These are phyloP conservation scores for Crithidia bombi DNA, from an alignment of 208 protist species.

Conservation along the genomic window DNA sequence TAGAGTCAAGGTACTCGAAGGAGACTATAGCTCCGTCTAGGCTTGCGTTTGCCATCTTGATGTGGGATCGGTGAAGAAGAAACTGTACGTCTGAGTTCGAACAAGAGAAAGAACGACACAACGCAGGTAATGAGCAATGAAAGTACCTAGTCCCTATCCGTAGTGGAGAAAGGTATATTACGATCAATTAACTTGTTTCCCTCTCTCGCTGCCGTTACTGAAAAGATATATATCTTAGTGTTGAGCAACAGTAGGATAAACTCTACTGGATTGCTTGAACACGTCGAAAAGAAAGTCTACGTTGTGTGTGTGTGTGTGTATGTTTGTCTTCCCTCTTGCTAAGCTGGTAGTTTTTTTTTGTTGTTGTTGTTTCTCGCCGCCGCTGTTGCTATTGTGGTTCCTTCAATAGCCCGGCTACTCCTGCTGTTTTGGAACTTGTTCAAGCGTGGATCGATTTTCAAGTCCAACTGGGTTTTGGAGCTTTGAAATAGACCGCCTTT, in stretches of 20 bases:
- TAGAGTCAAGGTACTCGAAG: constrained; percentile 32
- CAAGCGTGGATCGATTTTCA: too few relatives aligned
- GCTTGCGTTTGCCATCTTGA: constrained; percentile 1
- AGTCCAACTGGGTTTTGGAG: too few relatives aligned
- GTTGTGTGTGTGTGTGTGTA: neutral
- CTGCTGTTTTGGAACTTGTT: too few relatives aligned
- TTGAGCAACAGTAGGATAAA: neutral
- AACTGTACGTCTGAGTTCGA: neutral
- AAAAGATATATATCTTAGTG: neutral
- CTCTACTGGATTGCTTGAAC: neutral
- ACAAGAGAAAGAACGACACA: neutral
- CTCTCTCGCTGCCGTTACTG: neutral
- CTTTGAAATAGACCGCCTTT: too few relatives aligned
- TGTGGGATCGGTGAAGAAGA: neutral
- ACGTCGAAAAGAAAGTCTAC: constrained; percentile 1
- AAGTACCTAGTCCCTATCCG: constrained; percentile 1
- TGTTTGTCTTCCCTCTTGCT: neutral
- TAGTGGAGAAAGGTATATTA: neutral
- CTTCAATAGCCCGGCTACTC: neutral
- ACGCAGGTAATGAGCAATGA: constrained; percentile 7
- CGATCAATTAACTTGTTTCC: neutral
- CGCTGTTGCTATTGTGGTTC: neutral
- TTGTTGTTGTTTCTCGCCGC: neutral
- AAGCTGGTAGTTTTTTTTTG: neutral
- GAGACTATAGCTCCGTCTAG: constrained; percentile 24